Conservation (phyloP, 148 eudicot genomes). For the Linanthus parryae region DNA sequence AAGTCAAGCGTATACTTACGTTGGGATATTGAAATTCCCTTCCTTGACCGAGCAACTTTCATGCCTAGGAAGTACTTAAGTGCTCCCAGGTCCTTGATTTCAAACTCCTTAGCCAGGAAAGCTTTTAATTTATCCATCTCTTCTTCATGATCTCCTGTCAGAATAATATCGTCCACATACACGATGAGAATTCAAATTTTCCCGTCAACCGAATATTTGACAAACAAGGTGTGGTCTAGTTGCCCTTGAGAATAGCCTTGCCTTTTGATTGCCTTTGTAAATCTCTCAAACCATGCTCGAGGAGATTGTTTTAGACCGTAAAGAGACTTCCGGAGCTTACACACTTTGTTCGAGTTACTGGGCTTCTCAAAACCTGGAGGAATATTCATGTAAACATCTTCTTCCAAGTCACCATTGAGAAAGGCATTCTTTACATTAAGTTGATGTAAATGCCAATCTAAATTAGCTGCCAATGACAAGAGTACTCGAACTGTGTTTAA, state of each 20-base stretch:
- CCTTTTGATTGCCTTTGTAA: neutral
- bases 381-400: constrained; percentile 3
- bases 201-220: neutral
- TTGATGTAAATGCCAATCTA: neutral
- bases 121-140: neutral
- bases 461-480: neutral
- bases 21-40: neutral
- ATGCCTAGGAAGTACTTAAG: neutral
- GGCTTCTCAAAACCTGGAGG: neutral
- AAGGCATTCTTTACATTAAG: neutral
- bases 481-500: neutral
- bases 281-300: constrained; percentile 3
- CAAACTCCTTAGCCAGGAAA: neutral
- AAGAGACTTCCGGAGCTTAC: neutral
- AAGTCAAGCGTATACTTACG: neutral
- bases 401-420: neutral
- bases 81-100: neutral
- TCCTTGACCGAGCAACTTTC: neutral
- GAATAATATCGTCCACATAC: neutral
- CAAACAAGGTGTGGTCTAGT: neutral
- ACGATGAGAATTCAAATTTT: neutral
- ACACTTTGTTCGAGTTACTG: neutral
- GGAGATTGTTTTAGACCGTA: constrained; percentile 2
- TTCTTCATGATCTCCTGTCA: neutral
- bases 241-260: neutral